Percentiles rank a stretch among this genome's conserved stretches.
Conservation (phyloP, 225 moss, liverwort and hornwort species). For the Straminergon stramineum region DNA sequence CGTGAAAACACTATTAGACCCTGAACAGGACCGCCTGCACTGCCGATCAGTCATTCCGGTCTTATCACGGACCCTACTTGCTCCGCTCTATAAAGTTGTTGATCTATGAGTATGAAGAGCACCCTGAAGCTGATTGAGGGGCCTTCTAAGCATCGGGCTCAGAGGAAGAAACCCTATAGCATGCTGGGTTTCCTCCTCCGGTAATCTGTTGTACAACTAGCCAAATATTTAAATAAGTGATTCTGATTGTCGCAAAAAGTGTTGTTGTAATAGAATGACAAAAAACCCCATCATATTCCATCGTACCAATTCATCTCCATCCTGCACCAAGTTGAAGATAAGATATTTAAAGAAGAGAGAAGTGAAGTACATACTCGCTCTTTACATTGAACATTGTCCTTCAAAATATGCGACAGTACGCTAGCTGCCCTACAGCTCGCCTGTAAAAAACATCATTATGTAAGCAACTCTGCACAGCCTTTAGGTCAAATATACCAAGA, state of each 20-base stretch:
- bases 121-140: not conserved
- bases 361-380: constrained; percentile 51
- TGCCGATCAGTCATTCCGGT: not conserved
- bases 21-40: not conserved
- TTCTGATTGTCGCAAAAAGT: not conserved
- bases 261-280: not conserved
- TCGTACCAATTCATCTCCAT: not conserved
- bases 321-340: not conserved
- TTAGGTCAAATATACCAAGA: not conserved
- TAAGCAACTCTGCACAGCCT: not conserved
- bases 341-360: not conserved
- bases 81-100: not conserved
- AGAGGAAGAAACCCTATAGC: not conserved
- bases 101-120: not conserved
- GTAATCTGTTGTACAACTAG: not conserved
- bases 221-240: not conserved
- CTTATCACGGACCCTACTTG: not conserved
- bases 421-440: constrained; percentile 99
- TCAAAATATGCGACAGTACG: constrained; percentile 84
- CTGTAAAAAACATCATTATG: constrained; percentile 18
- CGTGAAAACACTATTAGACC: not conserved
- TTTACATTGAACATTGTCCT: constrained; percentile 94
- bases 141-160: not conserved
- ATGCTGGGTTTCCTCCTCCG: not conserved
- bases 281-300: not conserved